These are phyloP conservation scores for Myriosclerotinia duriaeana DNA, from an alignment of 2,329 filamentous ascomycete species.

Conservation along the genomic window DNA sequence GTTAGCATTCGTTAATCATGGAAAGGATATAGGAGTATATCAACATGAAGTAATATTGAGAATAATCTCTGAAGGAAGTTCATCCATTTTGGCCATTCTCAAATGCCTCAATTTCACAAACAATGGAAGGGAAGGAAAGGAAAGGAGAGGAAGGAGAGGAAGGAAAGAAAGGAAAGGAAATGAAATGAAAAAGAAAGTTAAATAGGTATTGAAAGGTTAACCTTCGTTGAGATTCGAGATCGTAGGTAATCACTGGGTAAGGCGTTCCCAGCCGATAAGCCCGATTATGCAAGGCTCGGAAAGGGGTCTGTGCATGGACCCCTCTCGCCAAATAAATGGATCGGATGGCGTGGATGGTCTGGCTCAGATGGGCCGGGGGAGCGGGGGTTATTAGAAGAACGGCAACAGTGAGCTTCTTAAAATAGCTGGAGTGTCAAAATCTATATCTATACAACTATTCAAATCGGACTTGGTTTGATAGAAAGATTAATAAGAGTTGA, in stretches of 20 bases:
- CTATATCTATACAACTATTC: too few relatives aligned
- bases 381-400: too few relatives aligned
- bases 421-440: too few relatives aligned
- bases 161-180: not conserved
- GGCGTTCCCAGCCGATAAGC: not conserved
- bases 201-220: not conserved
- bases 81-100: slow-evolving; percentile 17
- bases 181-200: not conserved
- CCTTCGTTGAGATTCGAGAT: not conserved
- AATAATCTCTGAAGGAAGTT: slow-evolving; percentile 24
- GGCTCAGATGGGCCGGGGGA: too few relatives aligned
- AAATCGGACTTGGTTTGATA: too few relatives aligned
- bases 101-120: too few relatives aligned
- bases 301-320: slow-evolving; percentile 5
- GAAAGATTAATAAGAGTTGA: too few relatives aligned
- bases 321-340: not conserved
- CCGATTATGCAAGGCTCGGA: slow-evolving; percentile 1
- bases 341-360: too few relatives aligned
- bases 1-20: not conserved
- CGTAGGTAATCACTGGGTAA: too few relatives aligned
- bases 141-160: not conserved
- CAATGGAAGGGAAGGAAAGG: too few relatives aligned
- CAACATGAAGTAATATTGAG: slow-evolving; percentile 22
- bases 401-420: too few relatives aligned
- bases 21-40: not conserved